Percentiles rank a stretch among this genome's conserved stretches.
Evolutionary conservation across 192 early-diverging fungal genomes (phyloP).

Genomic region (Gryganskiella cystojenkinii): DNA sequence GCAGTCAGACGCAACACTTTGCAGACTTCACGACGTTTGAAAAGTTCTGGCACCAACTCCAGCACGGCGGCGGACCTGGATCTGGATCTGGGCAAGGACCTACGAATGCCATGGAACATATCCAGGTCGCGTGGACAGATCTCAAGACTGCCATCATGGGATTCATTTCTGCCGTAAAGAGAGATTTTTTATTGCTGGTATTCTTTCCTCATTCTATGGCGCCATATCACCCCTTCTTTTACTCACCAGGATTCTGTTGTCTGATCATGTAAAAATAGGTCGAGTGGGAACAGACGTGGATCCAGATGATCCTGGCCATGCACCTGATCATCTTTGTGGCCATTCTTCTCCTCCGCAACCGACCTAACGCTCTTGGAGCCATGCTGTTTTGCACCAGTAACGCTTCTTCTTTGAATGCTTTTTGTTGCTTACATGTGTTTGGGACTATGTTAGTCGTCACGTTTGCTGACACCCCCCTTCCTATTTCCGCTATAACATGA

Average conservation of each 20-base stretch:
- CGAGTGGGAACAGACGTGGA: conserved; percentile 64
- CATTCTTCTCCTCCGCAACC: conserved; percentile 52
- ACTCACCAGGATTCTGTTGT: neutral
- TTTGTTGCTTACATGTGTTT: too few relatives aligned
- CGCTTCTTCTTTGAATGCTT: neutral
- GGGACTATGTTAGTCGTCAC: neutral
- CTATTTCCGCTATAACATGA: neutral
- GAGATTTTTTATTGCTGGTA: neutral
- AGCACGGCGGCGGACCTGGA: conserved; percentile 8
- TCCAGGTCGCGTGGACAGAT: conserved; percentile 24
- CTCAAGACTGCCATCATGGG: conserved; percentile 20
- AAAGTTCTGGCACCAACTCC: conserved; percentile 41
- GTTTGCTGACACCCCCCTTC: neutral
- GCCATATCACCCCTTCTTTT: neutral
- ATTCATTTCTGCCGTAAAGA: conserved; percentile 30
- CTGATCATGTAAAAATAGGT: conserved; percentile 32
- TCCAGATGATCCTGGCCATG: conserved; percentile 48
- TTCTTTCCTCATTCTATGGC: neutral
- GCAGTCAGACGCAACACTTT: conserved; percentile 11
- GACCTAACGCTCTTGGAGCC: conserved; percentile 46
- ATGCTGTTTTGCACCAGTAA: conserved; percentile 58
- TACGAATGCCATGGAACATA: conserved; percentile 11
- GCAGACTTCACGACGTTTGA: conserved; percentile 25
- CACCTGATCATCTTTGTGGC: conserved; percentile 53
- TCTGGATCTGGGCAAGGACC: neutral